phyloP scores from a whole-genome alignment of 2,329 filamentous ascomycete genomes.

The Pyrenochaeta sp. region DNA sequence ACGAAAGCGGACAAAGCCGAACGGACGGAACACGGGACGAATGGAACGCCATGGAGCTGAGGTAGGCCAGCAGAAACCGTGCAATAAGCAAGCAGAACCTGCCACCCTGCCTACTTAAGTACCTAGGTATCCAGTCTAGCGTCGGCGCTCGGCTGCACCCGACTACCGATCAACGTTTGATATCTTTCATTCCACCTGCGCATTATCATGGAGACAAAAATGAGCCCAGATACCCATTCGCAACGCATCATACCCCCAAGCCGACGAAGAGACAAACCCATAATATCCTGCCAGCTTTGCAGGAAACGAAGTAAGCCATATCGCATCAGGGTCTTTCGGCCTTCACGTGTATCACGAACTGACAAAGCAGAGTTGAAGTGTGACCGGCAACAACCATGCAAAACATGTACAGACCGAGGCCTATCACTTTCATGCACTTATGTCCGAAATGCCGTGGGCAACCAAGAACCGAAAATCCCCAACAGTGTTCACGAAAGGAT shows the following conservation, averaged over 20 bases:
- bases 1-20: background rate
- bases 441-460: conserved; percentile 24
- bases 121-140: too few species aligned
- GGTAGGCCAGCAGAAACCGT: background rate
- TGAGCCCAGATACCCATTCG: conserved; percentile 26
- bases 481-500: conserved; percentile 47
- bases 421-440: conserved; percentile 45
- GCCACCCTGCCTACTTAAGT: too few species aligned
- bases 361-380: conserved; percentile 36
- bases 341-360: conserved; percentile 2
- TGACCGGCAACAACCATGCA: conserved; percentile 47
- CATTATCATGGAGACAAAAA: too few species aligned
- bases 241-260: conserved; percentile 35
- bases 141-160: background rate
- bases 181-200: too few species aligned
- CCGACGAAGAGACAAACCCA: conserved; percentile 40
- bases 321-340: background rate
- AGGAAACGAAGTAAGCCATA: conserved; percentile 33
- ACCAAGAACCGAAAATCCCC: conserved; percentile 31
- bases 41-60: background rate
- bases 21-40: background rate
- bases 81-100: too few species aligned
- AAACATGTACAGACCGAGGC: conserved; percentile 46
- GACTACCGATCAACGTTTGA: background rate
- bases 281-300: conserved; percentile 39